Conservation (phyloP, 1,284 basidiomycete genomes). For the Ceratobasidium papillatum region DNA sequence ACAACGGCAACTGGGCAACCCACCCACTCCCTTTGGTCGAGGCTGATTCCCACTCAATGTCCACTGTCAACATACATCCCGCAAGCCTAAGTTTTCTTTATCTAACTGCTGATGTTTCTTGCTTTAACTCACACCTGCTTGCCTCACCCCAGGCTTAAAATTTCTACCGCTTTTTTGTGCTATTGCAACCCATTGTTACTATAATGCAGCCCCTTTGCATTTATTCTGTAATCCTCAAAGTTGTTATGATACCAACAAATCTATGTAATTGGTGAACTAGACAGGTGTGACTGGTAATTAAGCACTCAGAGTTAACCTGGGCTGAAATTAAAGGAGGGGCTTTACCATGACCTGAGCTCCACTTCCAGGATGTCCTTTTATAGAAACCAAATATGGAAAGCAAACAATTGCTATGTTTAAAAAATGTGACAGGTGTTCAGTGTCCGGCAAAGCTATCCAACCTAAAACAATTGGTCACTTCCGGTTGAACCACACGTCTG, state of each 20-base stretch:
- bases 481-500: constrained; percentile 72
- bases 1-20: background rate
- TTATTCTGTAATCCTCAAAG: constrained; percentile 30
- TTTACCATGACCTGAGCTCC: no score
- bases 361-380: no score
- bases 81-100: background rate
- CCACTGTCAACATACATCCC: background rate
- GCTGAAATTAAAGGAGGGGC: no score
- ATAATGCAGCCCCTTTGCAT: constrained; percentile 39
- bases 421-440: background rate
- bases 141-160: background rate
- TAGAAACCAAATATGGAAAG: no score
- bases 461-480: background rate
- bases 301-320: no score
- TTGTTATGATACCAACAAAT: constrained; percentile 10
- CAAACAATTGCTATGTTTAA: no score
- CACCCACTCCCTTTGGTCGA: background rate
- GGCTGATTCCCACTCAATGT: background rate
- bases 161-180: background rate
- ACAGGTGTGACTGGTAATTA: no score
- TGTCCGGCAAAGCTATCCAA: background rate
- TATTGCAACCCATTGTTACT: background rate
- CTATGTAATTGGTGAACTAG: constrained; percentile 8
- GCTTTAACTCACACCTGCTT: background rate
- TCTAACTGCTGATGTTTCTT: background rate